Evolutionary conservation across 176 grass and related monocot genomes (phyloP), one percentile per base, ranked within the genome.

Genomic region (Oryza longistaminata): DNA sequence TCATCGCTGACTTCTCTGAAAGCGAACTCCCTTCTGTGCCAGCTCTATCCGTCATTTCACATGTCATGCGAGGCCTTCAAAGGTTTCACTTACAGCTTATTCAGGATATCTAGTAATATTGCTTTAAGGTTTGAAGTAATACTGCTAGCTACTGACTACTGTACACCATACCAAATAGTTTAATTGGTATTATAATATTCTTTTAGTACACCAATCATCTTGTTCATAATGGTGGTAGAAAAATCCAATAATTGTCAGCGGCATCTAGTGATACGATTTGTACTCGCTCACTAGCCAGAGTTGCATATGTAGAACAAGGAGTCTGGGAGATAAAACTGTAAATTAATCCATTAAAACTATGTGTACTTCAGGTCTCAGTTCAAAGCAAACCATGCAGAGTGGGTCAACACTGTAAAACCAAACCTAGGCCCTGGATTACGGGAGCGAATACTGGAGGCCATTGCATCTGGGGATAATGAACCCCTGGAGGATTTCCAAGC

Each of bases 361-460:
- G 12, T 40, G 11, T 45, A 11, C 87, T 85, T 55, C 88, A 97
- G 92, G 84, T 91, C 69, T 37, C 88, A 97, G 83, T 97, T 97
- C 78, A 97, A 97, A 89, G 74, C 68, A 15, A 97, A 94, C 77
- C 88, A 97, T 89, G 95, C 24, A 26, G 92, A 91, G 75, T 97
- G 95, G 95, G 25, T 97, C 27, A 85, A 72, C 17, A 66, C 86
- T 11, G 86, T 83, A 74, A 97, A 87, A 76, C 95, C 95, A 19
- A 88, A 87, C 74, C 84, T 97, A 9, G 95, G 95, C 40, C 92
- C 90, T 74, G 90, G 92, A 44, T 87, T 97, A 50, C 86, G 60
- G 9, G 92, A 94, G 82, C 84, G 95, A 21, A 73, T 97, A n/a
- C 52, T 65, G 0, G 84, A 92, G 75, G 95, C 90, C 64, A 73